Base-by-base conservation (phyloP, 2,329 filamentous ascomycete species). In the Biscogniauxia mediterranea region DNA sequence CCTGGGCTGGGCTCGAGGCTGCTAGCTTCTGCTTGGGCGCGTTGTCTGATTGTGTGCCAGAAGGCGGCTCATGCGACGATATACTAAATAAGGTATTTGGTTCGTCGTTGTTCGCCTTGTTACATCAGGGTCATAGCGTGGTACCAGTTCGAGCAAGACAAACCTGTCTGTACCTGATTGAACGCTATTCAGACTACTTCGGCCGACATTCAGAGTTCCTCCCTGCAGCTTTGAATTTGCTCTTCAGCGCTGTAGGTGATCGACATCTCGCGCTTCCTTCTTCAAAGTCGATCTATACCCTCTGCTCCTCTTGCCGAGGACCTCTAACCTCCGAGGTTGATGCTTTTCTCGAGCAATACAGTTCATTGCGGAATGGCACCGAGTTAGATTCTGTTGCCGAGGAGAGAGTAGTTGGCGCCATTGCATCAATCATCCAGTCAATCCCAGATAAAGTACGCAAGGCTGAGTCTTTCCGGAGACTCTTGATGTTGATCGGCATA, bases 181-280 rank as follows among this genome's bases (percentile, higher is more conserved):
- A 90, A 66, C 83, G 86, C 25, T 93, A 92, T 70, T 86, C 89
- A 5, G 85, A 88, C 58, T 95, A 91, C 75, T 94, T 96, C 73
- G 84, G 90, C 68, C 83, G 87, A 21, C 86, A 91, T 70, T 79
- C 86, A 1, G 81, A 84, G 32, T 85, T 86, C 63, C 80, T 96
- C 0, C 88, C 90, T 0, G 80, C 86, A 51, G 89, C 89, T 1
- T 79, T 96, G 23, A 90, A 89, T 55, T 86, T 94, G 52, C 81
- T 95, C 0, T 93, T 96, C 71, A 83, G 81, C 32, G 87, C 89
- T 6, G 79, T 94, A 3, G 81, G 83, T 19, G 86, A 89, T 32
- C 77, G 83, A 1, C 77, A 82, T 3, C 79, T 93, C 52, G 86
- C 88, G 8, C 80, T 82, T n/a, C 82, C 85, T 55, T 89, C 91